Evolutionary conservation across 225 moss, liverwort and hornwort genomes (phyloP), one percentile per base, ranked within the genome.

Genomic region (Marchantia polymorpha): DNA sequence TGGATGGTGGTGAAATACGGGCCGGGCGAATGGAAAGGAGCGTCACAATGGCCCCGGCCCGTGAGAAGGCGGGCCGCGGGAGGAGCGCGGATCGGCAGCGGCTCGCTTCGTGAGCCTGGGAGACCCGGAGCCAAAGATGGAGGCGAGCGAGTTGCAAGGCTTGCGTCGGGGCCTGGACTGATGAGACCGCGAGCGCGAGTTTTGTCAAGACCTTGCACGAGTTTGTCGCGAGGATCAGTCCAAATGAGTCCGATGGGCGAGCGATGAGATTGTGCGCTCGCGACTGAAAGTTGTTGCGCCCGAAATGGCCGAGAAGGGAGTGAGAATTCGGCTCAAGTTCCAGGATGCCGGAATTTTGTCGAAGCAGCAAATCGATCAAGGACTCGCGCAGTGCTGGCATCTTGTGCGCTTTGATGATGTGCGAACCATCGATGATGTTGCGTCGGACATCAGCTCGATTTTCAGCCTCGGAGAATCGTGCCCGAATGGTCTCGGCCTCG

Each of bases 341-440:
- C 78, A 61, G 76, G 87, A 88, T 8, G 64, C 76, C 25, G 83
- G 74, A 3, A 49, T 88, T 27, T 63, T 88, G 81, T n/a, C 83
- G 14, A 81, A 30, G 64, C 70, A 81, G 75, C 87, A 88, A 78
- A 53, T 85, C 49, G 71, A 83, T 46, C 78, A 78, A 26, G 87
- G 87, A n/a, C 85, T 88, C 69, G 77, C 50, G 58, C 84, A 85
- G 85, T 82, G 87, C 53, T 88, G 87, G 84, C 82, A 83, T 69
- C 58, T 88, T 31, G 78, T 85, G 69, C 51, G 75, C 12, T 68
- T 88, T 23, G 80, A 78, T 55, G 83, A 88, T 47, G 51, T 80
- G 39, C 80, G 63, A 4, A 80, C 80, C 7, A 78, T 88, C n/a
- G 78, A 26, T 22, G 80, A 88, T 31, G 74, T 88, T 7, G 80